Evolutionary conservation across 768 basidiomycete genomes (phyloP), one percentile per base, ranked within the genome.

Genomic region (Agaricus sinodeliciosus): DNA sequence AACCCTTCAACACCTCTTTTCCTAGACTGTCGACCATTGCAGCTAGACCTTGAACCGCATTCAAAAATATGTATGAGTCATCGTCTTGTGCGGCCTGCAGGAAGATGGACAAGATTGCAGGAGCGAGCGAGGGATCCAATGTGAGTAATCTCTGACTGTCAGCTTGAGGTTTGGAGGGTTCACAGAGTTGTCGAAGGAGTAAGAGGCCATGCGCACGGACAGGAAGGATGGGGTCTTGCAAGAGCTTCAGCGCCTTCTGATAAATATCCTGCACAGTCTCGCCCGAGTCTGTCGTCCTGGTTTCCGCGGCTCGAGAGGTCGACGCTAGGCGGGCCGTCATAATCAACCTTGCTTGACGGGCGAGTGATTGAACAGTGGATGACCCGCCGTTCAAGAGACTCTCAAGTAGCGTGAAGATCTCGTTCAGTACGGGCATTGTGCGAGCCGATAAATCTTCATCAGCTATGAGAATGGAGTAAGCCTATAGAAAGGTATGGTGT

Each of bases 11-110:
- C 11, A 94, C 84, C 9, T 90, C 85, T 57, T 77, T 79, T 2
- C 90, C 90, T 55, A 84, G 81, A 1, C 73, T 74, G 60, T 93
- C 85, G 0, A 87, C 92, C 79, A 97, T 84, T 3, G 79, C 82
- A n/a, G 85, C 80, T 0, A 98, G 75, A 0, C 94, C 94, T 60
- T 94, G 90, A 12, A 95, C 86, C 0, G 89, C 93, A 62, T 93
- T 93, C 48, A 97, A 72, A 63, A 92, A 97, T 50, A 97, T 82
- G 66, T 93, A 97, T n/a, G 90, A 92, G 62, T 98, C 95, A 36
- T 94, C 88, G 56, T 96, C 93, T 62, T 91, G 87, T 4, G 94
- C 68, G 0, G 84, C 79, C 62, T 90, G 83, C 57, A 94, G 66
- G 65, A 97, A 95, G 50, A 96, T 86, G 26, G 88, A 87, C 43